Conservation (phyloP, 257 asterid genomes). For the Solanum microdontum region DNA sequence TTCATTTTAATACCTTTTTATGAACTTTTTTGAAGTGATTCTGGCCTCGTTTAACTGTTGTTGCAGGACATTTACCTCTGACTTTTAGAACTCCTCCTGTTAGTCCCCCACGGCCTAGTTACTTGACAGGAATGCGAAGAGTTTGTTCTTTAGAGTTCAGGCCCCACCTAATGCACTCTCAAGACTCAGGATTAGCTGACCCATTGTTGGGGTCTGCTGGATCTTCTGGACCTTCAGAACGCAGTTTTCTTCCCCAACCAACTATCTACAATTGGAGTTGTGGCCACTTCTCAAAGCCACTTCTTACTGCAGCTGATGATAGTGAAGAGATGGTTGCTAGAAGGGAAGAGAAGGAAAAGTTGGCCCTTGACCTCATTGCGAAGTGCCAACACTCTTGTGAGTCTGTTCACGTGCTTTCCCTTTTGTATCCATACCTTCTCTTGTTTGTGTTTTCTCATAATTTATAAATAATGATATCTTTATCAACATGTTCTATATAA, state of each 20-base stretch:
- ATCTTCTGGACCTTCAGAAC: conserved; percentile 63
- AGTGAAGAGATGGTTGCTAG: conserved; percentile 69
- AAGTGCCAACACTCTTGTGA: conserved; percentile 87
- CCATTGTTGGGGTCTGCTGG: conserved; percentile 83
- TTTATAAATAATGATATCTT: not conserved
- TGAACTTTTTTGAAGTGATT: not conserved
- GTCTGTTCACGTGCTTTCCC: conserved; percentile 5
- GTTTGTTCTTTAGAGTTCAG: conserved; percentile 94
- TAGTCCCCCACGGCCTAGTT: conserved; percentile 95
- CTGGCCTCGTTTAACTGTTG: not conserved
- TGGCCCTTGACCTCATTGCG: conserved; percentile 68
- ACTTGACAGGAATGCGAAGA: conserved; percentile 85
- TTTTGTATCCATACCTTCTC: not conserved
- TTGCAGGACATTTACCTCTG: conserved; percentile 71
- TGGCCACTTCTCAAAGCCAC: conserved; percentile 96
- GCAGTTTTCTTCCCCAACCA: conserved; percentile 92
- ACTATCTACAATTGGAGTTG: conserved; percentile 94
- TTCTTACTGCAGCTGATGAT: conserved; percentile 80
- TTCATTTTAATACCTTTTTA: not conserved
- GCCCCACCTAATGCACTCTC: conserved; percentile 76
- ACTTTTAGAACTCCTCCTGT: conserved; percentile 99
- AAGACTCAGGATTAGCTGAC: conserved; percentile 94
- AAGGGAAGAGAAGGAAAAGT: conserved; percentile 78
- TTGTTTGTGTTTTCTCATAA: not conserved
- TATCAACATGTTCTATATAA: not conserved